These are phyloP conservation scores for Fusarium abutilonis DNA, from an alignment of 2,329 filamentous ascomycete genomes.

Conservation along the genomic window DNA sequence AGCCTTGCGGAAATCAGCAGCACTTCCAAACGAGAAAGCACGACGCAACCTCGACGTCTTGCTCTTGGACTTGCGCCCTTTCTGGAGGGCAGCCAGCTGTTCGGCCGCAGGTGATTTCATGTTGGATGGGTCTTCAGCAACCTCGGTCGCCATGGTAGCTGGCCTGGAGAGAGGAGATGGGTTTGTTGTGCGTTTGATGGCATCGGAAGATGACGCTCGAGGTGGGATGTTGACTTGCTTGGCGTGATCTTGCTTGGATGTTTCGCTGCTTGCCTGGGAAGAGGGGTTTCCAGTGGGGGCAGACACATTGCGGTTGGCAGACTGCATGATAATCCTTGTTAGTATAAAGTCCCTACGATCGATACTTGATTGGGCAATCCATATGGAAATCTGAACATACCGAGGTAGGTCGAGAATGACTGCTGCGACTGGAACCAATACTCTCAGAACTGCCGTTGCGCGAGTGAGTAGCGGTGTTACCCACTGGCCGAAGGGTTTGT, in stretches of 20 bases:
- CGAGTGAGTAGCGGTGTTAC: slow-evolving; percentile 45
- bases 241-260: slow-evolving; percentile 62
- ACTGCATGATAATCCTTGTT: slow-evolving; percentile 62
- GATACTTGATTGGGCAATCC: slow-evolving; percentile 58
- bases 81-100: slow-evolving; percentile 87
- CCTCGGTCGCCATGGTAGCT: slow-evolving; percentile 68
- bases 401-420: slow-evolving; percentile 69
- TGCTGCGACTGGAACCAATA: slow-evolving; percentile 66
- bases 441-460: slow-evolving; percentile 73
- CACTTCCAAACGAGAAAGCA: slow-evolving; percentile 96
- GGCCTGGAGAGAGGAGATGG: slow-evolving; percentile 81
- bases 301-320: slow-evolving; percentile 67
- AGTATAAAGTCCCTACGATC: slow-evolving; percentile 54
- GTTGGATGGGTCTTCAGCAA: slow-evolving; percentile 56
- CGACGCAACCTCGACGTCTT: slow-evolving; percentile 87
- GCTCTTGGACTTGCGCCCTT: slow-evolving; percentile 78
- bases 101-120: slow-evolving; percentile 77
- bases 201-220: slow-evolving; percentile 72
- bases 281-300: slow-evolving; percentile 64
- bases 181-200: slow-evolving; percentile 70
- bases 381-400: slow-evolving; percentile 61
- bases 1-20: slow-evolving; percentile 85
- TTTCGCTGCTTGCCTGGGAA: slow-evolving; percentile 59
- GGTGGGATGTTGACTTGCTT: slow-evolving; percentile 68
- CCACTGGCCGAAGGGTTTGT: slow-evolving; percentile 53